Base-by-base conservation (phyloP, 495 filamentous ascomycete genomes). In the Neurospora sp. region DNA sequence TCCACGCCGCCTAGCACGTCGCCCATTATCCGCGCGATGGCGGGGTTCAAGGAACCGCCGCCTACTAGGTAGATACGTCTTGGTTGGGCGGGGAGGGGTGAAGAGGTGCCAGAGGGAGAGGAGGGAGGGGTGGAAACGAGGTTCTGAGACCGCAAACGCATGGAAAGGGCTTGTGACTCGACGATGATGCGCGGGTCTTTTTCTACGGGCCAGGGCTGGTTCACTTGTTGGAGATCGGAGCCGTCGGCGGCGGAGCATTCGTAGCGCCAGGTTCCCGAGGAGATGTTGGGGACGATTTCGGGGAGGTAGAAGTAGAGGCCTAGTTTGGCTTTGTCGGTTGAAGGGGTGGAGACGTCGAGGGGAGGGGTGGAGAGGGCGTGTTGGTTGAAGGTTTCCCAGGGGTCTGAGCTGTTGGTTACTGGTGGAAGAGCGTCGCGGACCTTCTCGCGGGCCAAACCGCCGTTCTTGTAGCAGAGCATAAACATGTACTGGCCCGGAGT, bases 381-480 rank as follows among this genome's bases (percentile, higher is more conserved):
- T 62, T 87, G 75, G 85, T 98, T 94, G 85, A 98, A 99, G 44
- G 78, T 85, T 31, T 86, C 86, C 96, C 96, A 98, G 35, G 86
- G 80, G 69, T 91, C 87, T 4, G 76, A 80, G 46, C 20, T 54
- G n/a, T 54, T 27, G 18, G 16, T 44, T 5, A 35, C 35, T 35
- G 20, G 46, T 39, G 20, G 46, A 20, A 87, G 80, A 76, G 82
- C 86, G 79, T 99, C 92, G 39, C 95, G 91, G 72, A 97, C 87
- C 70, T 92, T 88, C 80, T 99, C 96, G 62, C 96, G 93, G 0
- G 96, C 96, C 0, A 98, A 88, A 1, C 93, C 93, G 74, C 96
- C 96, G 84, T 99, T 99, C 83, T 98, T 98, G 86, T 98, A 99
- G 86, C 96, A 99, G 39, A 99, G 91, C 96, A 99, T 99, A 83